Conservation (phyloP, 306 rosid genomes). For the Clitoria ternatea region DNA sequence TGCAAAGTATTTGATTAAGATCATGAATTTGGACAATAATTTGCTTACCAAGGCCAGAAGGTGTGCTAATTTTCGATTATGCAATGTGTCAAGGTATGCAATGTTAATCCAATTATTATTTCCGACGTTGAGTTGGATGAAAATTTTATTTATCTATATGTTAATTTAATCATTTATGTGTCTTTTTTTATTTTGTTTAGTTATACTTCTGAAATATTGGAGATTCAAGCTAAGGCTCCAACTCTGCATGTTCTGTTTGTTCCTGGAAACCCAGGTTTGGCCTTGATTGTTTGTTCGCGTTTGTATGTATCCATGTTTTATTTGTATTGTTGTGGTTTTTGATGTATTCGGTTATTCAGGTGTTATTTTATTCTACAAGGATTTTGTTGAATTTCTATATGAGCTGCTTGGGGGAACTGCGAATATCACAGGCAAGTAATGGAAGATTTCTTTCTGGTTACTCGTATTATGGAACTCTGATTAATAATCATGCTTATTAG, state of each 20-base stretch:
- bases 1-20: conserved; percentile 25
- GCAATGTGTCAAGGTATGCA: conserved; percentile 71
- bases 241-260: conserved; percentile 61
- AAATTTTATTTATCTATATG: neutral
- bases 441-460: neutral
- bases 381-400: conserved; percentile 71
- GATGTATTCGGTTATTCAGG: conserved; percentile 40
- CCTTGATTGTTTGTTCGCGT: neutral
- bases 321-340: conserved; percentile 15
- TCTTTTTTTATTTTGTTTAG: conserved; percentile 36
- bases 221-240: conserved; percentile 75
- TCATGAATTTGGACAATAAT: conserved; percentile 39
- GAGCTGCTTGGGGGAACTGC: conserved; percentile 73
- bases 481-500: conserved; percentile 25
- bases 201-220: conserved; percentile 62
- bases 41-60: conserved; percentile 32
- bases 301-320: neutral
- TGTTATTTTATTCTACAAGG: conserved; percentile 59
- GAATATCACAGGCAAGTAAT: conserved; percentile 71
- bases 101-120: neutral
- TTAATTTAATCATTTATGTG: neutral
- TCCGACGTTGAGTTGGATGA: neutral
- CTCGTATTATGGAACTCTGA: neutral
- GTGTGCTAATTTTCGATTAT: conserved; percentile 59
- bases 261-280: conserved; percentile 91